Base-by-base conservation (phyloP, 768 basidiomycete species). In the Russula emetica region DNA sequence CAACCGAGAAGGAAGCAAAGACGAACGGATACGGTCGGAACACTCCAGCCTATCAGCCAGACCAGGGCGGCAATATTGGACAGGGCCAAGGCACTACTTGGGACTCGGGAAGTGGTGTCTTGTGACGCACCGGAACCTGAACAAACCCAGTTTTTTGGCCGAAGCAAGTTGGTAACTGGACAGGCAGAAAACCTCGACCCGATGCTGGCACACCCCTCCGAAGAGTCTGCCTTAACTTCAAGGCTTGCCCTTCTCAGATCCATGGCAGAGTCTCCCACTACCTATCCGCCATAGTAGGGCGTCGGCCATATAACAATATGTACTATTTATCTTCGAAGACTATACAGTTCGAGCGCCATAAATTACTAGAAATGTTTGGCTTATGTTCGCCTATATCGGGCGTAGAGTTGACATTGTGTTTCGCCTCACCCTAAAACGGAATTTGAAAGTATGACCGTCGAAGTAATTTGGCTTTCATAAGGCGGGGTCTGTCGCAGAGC, bases 61-160 rank as follows among this genome's bases (percentile, higher is more conserved):
- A 67, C 62, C 26, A 67, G 58, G 36, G 47, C 66, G 26, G 66
- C 34, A 11, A 69, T 68, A 40, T 34, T 69, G 34, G 67, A 69
- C 50, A 60, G 66, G 62, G 57, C 72, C 58, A 61, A 64, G 54
- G 53, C 60, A 66, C 28, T 70, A 28, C 28, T 69, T 26, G 20
- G 49, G 26, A 38, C 53, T n/a, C 14, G 22, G 47, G 24, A 36
- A 54, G 14, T 38, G 45, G 34, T 7, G 20, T 14, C 61, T 30
- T 14, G 60, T 26, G 42, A 62, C 16, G 55, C 50, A 11, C 58
- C 60, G 40, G 67, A 53, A 55, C 61, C 44, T 2, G 61, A 62
- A 44, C 9, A 1, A 11, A 74, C 71, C 5, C 73, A 74, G 54
- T 55, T 53, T 28, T 73, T 74, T 49, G 65, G 72, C 3, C 67